Conservation (phyloP, 352 stramenopile genomes). For the Pythium brachiatum region DNA sequence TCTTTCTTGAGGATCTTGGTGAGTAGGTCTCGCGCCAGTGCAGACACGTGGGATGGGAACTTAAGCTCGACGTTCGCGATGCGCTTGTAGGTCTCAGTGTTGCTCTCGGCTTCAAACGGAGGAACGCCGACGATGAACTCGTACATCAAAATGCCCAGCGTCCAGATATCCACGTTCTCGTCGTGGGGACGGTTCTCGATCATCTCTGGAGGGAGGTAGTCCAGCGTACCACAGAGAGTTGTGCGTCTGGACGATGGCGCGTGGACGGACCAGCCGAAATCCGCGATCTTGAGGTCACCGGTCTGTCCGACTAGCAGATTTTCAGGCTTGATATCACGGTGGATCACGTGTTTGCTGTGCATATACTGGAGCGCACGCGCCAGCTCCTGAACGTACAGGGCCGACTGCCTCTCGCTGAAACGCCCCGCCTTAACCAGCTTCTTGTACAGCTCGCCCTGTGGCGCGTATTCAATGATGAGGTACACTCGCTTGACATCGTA, state of each 20-base stretch:
- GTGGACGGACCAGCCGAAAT: conserved; percentile 99
- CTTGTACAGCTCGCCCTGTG: conserved; percentile 98
- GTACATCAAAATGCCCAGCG: conserved; percentile 97
- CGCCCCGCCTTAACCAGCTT: conserved; percentile 87
- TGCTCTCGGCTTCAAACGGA: conserved; percentile 97
- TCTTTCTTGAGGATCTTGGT: conserved; percentile 96
- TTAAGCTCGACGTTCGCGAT: conserved; percentile 96
- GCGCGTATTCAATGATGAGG: conserved; percentile 99
- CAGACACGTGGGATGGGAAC: conserved; percentile 92
- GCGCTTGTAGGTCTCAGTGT: conserved; percentile 95
- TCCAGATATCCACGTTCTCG: conserved; percentile 97
- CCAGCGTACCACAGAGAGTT: conserved; percentile 98
- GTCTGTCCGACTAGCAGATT: conserved; percentile 96
- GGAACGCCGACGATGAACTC: conserved; percentile 97
- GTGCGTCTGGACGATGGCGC: conserved; percentile 94
- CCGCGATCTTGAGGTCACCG: conserved; percentile 98
- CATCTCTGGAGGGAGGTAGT: conserved; percentile 99
- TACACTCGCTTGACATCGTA: conserved; percentile 99
- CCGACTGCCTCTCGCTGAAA: conserved; percentile 93
- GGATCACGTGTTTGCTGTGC: conserved; percentile 99
- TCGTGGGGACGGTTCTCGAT: conserved; percentile 98
- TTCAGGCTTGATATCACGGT: conserved; percentile 99
- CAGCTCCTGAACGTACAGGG: conserved; percentile 95
- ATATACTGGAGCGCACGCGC: conserved; percentile 95
- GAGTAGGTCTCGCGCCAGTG: conserved; percentile 92